Conservation (phyloP, 148 eudicot species). For the Vaccinium darrowii region DNA sequence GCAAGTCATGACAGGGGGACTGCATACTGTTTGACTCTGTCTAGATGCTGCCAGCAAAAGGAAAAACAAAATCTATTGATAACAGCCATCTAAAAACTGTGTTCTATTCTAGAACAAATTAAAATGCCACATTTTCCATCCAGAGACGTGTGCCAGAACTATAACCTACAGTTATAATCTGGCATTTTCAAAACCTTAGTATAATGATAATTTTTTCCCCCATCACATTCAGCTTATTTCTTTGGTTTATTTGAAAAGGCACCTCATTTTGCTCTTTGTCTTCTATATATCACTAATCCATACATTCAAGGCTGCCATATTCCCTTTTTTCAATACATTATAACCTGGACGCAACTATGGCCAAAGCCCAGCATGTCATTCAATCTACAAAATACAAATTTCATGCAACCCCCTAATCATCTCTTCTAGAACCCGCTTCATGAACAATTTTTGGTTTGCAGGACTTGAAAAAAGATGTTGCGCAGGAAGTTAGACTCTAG, state of each 20-base stretch:
- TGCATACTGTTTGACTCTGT: background rate
- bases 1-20: background rate
- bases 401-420: background rate
- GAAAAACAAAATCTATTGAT: background rate
- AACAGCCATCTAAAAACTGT: background rate
- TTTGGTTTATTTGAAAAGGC: background rate
- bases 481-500: background rate
- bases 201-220: background rate
- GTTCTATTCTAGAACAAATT: background rate
- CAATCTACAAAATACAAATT: background rate
- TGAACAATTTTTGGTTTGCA: background rate
- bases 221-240: background rate
- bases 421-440: background rate
- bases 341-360: background rate
- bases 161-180: background rate
- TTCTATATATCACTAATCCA: background rate
- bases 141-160: background rate
- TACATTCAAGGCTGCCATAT: background rate
- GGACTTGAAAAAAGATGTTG: background rate
- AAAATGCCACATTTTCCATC: background rate
- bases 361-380: background rate
- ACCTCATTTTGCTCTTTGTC: background rate
- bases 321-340: background rate
- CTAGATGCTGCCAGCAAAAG: background rate
- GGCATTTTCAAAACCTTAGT: background rate